Base-by-base conservation (phyloP, 768 basidiomycete genomes). In the Mycena alexandri region DNA sequence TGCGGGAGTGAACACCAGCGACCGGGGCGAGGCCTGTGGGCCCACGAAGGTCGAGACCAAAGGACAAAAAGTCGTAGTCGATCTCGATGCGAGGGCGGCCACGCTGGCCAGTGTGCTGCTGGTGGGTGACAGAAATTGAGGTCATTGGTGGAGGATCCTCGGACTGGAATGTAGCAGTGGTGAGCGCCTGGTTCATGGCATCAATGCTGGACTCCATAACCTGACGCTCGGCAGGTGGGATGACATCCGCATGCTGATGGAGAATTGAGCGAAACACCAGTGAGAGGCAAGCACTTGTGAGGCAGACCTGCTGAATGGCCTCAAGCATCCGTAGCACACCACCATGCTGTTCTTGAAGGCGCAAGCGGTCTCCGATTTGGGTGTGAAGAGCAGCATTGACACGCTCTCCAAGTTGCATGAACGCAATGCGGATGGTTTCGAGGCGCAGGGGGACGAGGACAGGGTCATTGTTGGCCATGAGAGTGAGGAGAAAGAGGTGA, bases 1-100 rank as follows among this genome's bases (percentile, higher is more conserved):
- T 78, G 9, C 74, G 68, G 0, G 72, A 25, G 33, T 41, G 46
- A 25, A 65, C 69, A 8, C 66, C 73, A 22, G 76, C 68, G 11
- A 75, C 68, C 5, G 67, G 48, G 1, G 70, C 74, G 1, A 77
- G 48, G 22, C 59, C 60, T 0, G 71, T 72, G 0, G 74, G 74
- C 2, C 76, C 75, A 13, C 71, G 74, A 0, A 75, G 60, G 21
- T 70, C 36, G 1, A 77, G 59, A 6, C 75, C 71, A 24, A 50
- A 53, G 4, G 65, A 34, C 0, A 80, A 71, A 24, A 79, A 62
- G 10, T 63, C 25, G 1, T 57, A 65, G 47, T 76, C 65, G 21
- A 79, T 77, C 14, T 77, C 70, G 2, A 75, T 65, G 3, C 67
- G 60, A 21, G 78, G 78, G 1, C 76, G 70, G 4, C 78, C 75